Evolutionary conservation across 192 early-diverging fungal genomes (phyloP).

Genomic region (Spinellus fusiger): DNA sequence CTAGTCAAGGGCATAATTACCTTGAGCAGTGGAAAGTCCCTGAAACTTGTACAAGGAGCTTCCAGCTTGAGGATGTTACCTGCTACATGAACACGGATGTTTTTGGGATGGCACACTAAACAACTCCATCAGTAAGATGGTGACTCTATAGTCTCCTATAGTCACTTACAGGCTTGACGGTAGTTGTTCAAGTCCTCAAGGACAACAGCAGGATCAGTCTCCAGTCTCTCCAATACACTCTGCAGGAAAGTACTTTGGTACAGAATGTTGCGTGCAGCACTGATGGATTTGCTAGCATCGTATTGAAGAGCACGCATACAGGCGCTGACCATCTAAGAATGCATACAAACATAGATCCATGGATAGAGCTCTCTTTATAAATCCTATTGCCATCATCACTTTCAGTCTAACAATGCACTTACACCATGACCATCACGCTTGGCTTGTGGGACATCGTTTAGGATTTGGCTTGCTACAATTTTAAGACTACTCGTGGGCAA

Average conservation of each 20-base stretch:
- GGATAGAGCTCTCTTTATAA: background rate
- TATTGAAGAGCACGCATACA: constrained; percentile 36
- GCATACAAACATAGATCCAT: background rate
- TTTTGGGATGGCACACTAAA: constrained; percentile 41
- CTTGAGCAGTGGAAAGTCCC: constrained; percentile 2
- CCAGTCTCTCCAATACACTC: constrained; percentile 38
- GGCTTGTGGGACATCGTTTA: constrained; percentile 49
- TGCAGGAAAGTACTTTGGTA: constrained; percentile 45
- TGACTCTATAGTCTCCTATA: background rate
- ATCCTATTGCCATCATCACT: too few relatives aligned
- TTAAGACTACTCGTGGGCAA: constrained; percentile 29
- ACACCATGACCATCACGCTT: constrained; percentile 53
- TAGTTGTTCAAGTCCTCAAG: constrained; percentile 38
- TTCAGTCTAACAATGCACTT: constrained; percentile 3
- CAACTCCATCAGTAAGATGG: background rate
- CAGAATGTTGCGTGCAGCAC: constrained; percentile 36
- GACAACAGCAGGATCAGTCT: constrained; percentile 36
- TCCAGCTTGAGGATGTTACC: constrained; percentile 46
- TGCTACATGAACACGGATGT: constrained; percentile 47
- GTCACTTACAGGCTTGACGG: constrained; percentile 42
- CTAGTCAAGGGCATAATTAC: too few relatives aligned
- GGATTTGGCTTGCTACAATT: constrained; percentile 41
- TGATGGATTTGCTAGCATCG: constrained; percentile 40
- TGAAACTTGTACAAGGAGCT: constrained; percentile 36
- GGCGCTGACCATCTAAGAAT: constrained; percentile 38